Base-by-base conservation (phyloP, 2,329 filamentous ascomycete species). In the Clarireedia homoeocarpa region DNA sequence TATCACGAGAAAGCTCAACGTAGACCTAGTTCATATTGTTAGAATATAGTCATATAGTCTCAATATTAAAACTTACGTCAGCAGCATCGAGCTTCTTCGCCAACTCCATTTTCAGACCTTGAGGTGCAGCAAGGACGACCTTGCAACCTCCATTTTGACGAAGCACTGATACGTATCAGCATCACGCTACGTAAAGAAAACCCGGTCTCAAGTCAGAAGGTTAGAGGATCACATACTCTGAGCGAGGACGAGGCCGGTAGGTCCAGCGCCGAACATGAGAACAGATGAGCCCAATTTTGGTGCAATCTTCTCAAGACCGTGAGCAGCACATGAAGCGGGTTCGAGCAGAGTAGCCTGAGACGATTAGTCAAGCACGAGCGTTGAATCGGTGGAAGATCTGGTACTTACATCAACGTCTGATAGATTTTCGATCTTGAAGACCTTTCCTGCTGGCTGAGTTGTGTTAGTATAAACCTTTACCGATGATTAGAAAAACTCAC, bases 101-200 rank as follows among this genome's bases (percentile, higher is more conserved):
- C 30, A 88, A 72, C 12, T 89, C 79, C 78, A 89, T 83, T 74
- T 89, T 89, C 50, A 85, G 72, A 50, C 85, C 86, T 58, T 76
- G 75, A 2, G 84, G 84, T 0, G 84, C 84, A n/a, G 83, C 84
- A 63, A 89, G 78, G 39, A 85, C 83, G 54, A 88, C 81, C 62
- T 84, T 80, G 69, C 83, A 86, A 48, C 84, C 84, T 63, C 86
- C 85, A 64, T 85, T 86, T 67, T 88, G 83, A 30, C 83, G 78
- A 24, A 87, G 72, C 68, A 79, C 34, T 56, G 15, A 10, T 34
- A 12, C 10, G 12, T 12, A 27, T 49, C 36, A 49, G 26, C 4
- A 38, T 17, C 5, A 17, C 36, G 20, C 6, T 4, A 4, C 7
- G 1, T 6, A 5, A 9, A 5, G 20, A 49, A 49, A 49, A 27